Evolutionary conservation across 345 rosid genomes (phyloP).

Genomic region (Anacardium occidentale): DNA sequence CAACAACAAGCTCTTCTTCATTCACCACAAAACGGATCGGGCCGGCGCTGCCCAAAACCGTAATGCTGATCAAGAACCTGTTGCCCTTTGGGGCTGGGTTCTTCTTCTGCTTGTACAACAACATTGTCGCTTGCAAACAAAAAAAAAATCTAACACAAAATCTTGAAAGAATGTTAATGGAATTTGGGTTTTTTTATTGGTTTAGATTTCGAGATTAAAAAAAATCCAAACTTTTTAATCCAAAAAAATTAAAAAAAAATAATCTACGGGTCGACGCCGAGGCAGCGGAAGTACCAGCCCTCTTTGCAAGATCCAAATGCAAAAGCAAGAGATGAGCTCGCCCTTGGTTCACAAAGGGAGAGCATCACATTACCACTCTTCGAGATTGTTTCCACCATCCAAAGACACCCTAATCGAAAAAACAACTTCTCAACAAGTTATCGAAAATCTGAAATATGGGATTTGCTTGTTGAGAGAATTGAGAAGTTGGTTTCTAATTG

Average conservation of each 20-base stretch:
- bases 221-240: background rate
- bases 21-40: slow-evolving; percentile 89
- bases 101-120: slow-evolving; percentile 89
- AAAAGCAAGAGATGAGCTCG: slow-evolving; percentile 69
- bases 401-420: slow-evolving; percentile 37
- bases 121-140: slow-evolving; percentile 38
- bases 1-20: slow-evolving; percentile 71
- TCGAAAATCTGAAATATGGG: background rate
- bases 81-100: slow-evolving; percentile 56
- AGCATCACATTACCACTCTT: slow-evolving; percentile 59
- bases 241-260: too few species aligned
- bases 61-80: slow-evolving; percentile 71
- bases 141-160: slow-evolving; percentile 19
- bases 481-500: background rate
- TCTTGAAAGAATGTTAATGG: background rate
- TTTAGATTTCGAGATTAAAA: background rate
- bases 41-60: slow-evolving; percentile 89
- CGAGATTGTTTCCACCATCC: slow-evolving; percentile 92
- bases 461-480: background rate
- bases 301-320: slow-evolving; percentile 98
- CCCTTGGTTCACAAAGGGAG: slow-evolving; percentile 81
- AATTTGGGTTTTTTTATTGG: slow-evolving; percentile 6
- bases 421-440: background rate
- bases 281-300: slow-evolving; percentile 99
- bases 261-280: slow-evolving; percentile 81